Base-by-base conservation (phyloP, 768 basidiomycete species). In the Tremella fuciformis region DNA sequence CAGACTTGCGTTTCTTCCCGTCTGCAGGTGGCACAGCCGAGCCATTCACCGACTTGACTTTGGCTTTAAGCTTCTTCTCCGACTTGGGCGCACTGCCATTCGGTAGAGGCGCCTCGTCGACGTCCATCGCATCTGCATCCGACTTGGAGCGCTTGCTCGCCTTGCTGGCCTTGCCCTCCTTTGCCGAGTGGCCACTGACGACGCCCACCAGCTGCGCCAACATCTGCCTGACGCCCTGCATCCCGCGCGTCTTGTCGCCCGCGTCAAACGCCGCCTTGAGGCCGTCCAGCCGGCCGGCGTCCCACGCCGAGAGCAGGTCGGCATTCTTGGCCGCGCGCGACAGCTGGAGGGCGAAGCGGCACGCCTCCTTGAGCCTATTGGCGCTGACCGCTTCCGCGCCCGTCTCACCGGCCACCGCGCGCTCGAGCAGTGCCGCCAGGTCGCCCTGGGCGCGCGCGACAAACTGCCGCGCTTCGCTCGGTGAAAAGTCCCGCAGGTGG, bases 301-400 rank as follows among this genome's bases (percentile, higher is more conserved):
- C 80, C 91, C 91, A 94, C 3, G 70, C 56, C 13, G 75, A 67
- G 15, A 75, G 74, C 0, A 76, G 58, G 26, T 70, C 53, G 3
- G 69, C 67, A 4, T 76, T 73, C 55, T 84, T 84, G 58, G 85
- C 84, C 59, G 85, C 84, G 53, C 89, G 84, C n/a, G 85, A 79
- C 50, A 83, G 83, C 18, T 81, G 69, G 24, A 89, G 78, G 0
- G 80, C 85, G 52, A 88, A 77, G 76, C 89, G 92, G 57, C 91
- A 74, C 18, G 91, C 73, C n/a, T 88, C 87, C 77, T 90, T 94
- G 68, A 87, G 69, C 62, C 90, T 88, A 0, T 83, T 73, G 1
- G 86, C 80, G 9, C 78, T 52, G 22, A 41, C 55, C 11, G 62
- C 80, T 77, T 24, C 83, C 19, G 58, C 60, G 19, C 57, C 59